Conservation (phyloP, 768 basidiomycete species). For the Trametes sanguinea region DNA sequence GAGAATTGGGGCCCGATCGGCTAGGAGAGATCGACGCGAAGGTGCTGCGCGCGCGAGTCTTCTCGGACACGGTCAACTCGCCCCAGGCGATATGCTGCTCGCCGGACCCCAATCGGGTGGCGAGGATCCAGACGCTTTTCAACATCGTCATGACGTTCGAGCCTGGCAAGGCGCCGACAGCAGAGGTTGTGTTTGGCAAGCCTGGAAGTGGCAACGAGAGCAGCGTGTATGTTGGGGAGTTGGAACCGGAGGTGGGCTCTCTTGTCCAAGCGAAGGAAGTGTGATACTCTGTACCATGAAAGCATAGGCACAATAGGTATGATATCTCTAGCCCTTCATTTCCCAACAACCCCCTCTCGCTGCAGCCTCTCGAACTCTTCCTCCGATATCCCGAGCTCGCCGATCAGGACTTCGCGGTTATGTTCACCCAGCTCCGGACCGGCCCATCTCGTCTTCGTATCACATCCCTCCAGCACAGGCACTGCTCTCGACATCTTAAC, state of each 20-base stretch:
- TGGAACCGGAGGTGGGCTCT: not conserved
- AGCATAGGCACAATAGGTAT: not conserved
- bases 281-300: not conserved
- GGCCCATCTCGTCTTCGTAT: constrained; percentile 63
- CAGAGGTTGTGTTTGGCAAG: constrained; percentile 37
- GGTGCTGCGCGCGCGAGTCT: constrained; percentile 33
- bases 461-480: constrained; percentile 61
- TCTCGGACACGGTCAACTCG: constrained; percentile 33
- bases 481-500: constrained; percentile 71
- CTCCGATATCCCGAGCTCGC: constrained; percentile 31
- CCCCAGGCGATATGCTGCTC: constrained; percentile 37
- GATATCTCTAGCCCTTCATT: constrained; percentile 4
- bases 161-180: constrained; percentile 27
- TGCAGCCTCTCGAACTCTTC: constrained; percentile 30
- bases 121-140: constrained; percentile 36
- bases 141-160: constrained; percentile 39
- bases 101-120: constrained; percentile 26
- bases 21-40: constrained; percentile 24
- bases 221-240: constrained; percentile 24
- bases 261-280: too few species aligned
- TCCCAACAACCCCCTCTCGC: constrained; percentile 30
- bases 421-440: constrained; percentile 63
- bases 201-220: constrained; percentile 27
- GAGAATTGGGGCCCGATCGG: constrained; percentile 10
- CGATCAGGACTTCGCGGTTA: constrained; percentile 36